A percentile compares a stretch with the other conserved stretches of the same genome.
Conservation (phyloP, 306 rosid genomes). For the Inga laurina region DNA sequence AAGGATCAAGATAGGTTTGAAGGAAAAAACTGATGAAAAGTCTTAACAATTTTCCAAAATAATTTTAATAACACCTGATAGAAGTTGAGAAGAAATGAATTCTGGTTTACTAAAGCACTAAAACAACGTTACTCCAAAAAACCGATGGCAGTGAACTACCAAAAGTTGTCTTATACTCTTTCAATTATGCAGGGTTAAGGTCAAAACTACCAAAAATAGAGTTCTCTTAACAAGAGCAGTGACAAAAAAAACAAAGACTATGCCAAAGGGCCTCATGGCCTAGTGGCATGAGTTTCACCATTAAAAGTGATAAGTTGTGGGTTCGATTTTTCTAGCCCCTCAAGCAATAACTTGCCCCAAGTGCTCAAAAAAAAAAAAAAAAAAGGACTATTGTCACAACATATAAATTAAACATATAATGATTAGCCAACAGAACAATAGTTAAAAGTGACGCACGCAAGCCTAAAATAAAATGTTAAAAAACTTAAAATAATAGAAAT, state of each 20-base stretch:
- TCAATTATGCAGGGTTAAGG: not conserved
- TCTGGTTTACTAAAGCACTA: not conserved
- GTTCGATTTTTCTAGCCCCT: not conserved
- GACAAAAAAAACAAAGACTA: slow-evolving; percentile 3
- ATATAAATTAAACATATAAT: not conserved
- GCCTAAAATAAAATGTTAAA: not conserved
- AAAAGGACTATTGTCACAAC: not conserved
- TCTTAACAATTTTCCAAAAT: not conserved
- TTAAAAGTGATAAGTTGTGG: not conserved
- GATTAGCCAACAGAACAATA: not conserved
- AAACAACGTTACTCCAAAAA: not conserved
- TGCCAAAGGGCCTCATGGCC: not conserved
- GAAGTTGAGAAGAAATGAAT: not conserved
- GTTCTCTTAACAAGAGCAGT: not conserved
- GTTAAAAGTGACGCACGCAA: not conserved
- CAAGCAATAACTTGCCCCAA: not conserved
- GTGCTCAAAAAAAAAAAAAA: not conserved
- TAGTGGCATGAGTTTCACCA: not conserved
- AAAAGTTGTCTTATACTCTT: not conserved
- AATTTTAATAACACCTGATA: not conserved
- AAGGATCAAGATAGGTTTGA: not conserved
- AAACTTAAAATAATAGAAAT: slow-evolving; percentile 2
- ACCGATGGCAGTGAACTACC: not conserved
- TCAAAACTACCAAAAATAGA: not conserved
- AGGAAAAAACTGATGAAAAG: not conserved